Base-by-base conservation (phyloP, 306 rosid genomes). In the Corylus avellana region DNA sequence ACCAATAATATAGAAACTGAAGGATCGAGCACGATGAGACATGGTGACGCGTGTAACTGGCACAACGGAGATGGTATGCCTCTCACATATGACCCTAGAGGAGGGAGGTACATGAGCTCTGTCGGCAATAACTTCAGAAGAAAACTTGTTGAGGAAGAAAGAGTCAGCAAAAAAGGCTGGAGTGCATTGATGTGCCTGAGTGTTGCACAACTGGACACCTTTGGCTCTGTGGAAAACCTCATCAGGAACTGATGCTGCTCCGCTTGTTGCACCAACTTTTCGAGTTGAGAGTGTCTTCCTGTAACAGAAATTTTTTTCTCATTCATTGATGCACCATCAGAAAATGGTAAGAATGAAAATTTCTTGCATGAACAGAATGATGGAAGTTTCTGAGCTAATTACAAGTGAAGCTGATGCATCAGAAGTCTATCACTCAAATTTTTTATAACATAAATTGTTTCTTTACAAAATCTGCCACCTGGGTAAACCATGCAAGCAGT, bases 111-210 rank as follows among this genome's bases (percentile, higher is more conserved):
- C 92, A 22, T 63, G 73, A 58, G 98, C 88, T 86, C 96, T 88
- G 44, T 95, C 97, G 0, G 94, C 96, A 13, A 95, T 91, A 48
- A 93, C 96, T 85, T 95, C 96, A 5, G 99, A 93, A 22, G 99
- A 95, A 77, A 95, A 95, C 83, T 88, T 86, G 87, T 93, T 93
- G 80, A 95, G 96, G 18, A 89, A 91, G 84, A 59, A 91, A 13
- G 98, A 95, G 89, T 90, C 99, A 5, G 99, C 99, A 77, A 95
- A 95, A 82, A 81, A 95, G 66, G 98, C 98, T 4, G 99, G 98
- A 46, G 90, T 90, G 79, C 98, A 93, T 73, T 90, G 99, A 80
- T 91, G 51, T 58, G 99, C 99, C 77, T 95, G 97, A 35, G 98
- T 93, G 87, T 95, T 95, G 93, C 97, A 93, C 81, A 95, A 66